These are phyloP conservation scores for Kazachstania kunashirensis DNA, from an alignment of 805 yeast species.

Conservation along the genomic window DNA sequence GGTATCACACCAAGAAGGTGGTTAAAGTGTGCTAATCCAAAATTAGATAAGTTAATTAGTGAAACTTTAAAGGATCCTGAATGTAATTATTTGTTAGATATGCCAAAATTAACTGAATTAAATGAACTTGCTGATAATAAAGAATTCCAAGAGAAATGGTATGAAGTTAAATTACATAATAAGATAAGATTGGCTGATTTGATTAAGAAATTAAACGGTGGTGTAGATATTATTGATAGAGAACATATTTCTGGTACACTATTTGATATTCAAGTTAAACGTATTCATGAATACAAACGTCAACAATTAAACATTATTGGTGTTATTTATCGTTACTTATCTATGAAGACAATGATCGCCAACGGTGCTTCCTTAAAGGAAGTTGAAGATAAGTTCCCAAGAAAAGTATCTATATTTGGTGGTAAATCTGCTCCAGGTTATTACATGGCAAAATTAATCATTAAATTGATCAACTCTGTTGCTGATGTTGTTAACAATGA, in stretches of 20 bases:
- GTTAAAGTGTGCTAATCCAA: constrained; percentile 89
- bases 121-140: constrained; percentile 59
- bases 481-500: constrained; percentile 75
- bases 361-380: constrained; percentile 46
- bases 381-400: constrained; percentile 47
- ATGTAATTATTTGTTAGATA: constrained; percentile 58
- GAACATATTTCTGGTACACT: constrained; percentile 45
- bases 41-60: constrained; percentile 61
- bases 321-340: constrained; percentile 71
- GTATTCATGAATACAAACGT: constrained; percentile 93
- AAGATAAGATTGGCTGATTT: constrained; percentile 57
- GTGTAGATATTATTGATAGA: constrained; percentile 49
- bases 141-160: constrained; percentile 63
- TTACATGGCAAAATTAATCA: constrained; percentile 86
- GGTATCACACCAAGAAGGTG: constrained; percentile 96
- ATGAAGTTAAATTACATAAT: constrained; percentile 55
- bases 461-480: constrained; percentile 75
- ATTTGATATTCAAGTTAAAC: constrained; percentile 87
- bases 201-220: constrained; percentile 53
- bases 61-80: constrained; percentile 50
- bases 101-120: constrained; percentile 55
- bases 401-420: constrained; percentile 78
- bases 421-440: constrained; percentile 98
- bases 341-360: constrained; percentile 44
- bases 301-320: constrained; percentile 91